Conservation (phyloP, 2,329 filamentous ascomycete genomes). For the Microcyclospora pomicola region DNA sequence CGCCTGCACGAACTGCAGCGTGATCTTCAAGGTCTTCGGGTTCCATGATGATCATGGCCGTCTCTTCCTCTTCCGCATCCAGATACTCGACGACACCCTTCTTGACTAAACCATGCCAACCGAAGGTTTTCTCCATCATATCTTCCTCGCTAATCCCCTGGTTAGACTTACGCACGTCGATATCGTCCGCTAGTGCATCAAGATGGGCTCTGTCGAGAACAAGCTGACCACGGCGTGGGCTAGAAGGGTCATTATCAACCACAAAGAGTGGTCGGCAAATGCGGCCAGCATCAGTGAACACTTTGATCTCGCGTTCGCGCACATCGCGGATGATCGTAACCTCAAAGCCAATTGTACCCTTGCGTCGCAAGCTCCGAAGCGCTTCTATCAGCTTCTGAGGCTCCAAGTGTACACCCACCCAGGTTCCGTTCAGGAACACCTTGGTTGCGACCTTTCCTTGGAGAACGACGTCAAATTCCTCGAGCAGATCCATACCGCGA, state of each 20-base stretch:
- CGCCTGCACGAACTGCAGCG: slow-evolving; percentile 24
- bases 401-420: slow-evolving; percentile 90
- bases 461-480: slow-evolving; percentile 58
- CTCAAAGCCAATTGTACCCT: slow-evolving; percentile 75
- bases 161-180: slow-evolving; percentile 33
- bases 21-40: slow-evolving; percentile 74
- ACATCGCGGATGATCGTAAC: slow-evolving; percentile 94
- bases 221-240: slow-evolving; percentile 60
- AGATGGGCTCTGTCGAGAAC: slow-evolving; percentile 79
- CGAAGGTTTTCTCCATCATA: slow-evolving; percentile 50
- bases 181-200: slow-evolving; percentile 58
- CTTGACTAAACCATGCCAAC: slow-evolving; percentile 76
- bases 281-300: slow-evolving; percentile 92
- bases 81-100: slow-evolving; percentile 87
- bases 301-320: slow-evolving; percentile 92
- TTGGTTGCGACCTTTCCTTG: slow-evolving; percentile 82
- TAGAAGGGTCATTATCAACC: slow-evolving; percentile 70
- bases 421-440: slow-evolving; percentile 94
- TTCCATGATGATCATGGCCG: slow-evolving; percentile 98
- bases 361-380: slow-evolving; percentile 35
- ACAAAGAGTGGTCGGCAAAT: slow-evolving; percentile 91
- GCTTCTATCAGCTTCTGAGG: slow-evolving; percentile 65
- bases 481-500: slow-evolving; percentile 87
- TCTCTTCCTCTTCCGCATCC: slow-evolving; percentile 96
- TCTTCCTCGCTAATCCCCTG: slow-evolving; percentile 39